phyloP scores from a whole-genome alignment of 768 basidiomycete species.

The Antrodiella citrinella region DNA sequence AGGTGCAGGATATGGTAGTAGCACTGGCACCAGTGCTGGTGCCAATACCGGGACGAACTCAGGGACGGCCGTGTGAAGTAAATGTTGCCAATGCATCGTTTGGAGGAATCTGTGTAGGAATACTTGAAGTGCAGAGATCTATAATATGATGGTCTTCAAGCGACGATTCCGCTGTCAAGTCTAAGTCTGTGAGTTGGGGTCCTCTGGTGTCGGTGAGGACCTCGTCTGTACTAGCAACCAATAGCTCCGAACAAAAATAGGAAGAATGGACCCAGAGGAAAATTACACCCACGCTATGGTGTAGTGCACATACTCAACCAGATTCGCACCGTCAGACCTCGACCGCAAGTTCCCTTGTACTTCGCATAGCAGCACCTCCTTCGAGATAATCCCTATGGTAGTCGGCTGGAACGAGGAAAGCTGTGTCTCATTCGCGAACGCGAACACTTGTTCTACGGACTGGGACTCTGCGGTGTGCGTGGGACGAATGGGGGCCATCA shows the following conservation, averaged over 20 bases:
- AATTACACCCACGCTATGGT: slow-evolving; percentile 55
- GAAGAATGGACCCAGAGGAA: too few species aligned
- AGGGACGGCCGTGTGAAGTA: too few species aligned
- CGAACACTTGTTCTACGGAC: slow-evolving; percentile 52
- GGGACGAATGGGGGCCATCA: slow-evolving; percentile 67
- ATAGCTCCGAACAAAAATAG: too few species aligned
- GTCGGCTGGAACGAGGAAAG: neutral
- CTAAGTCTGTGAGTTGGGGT: too few species aligned
- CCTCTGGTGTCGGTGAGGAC: too few species aligned
- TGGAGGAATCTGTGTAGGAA: too few species aligned
- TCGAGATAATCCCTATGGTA: slow-evolving; percentile 43
- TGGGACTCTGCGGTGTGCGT: slow-evolving; percentile 55
- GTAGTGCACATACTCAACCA: slow-evolving; percentile 67
- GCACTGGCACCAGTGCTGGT: neutral
- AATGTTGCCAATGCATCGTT: too few species aligned
- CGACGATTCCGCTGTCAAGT: too few species aligned
- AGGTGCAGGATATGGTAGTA: too few species aligned
- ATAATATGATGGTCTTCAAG: too few species aligned
- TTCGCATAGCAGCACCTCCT: slow-evolving; percentile 50
- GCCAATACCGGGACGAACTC: neutral
- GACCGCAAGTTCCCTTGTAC: slow-evolving; percentile 20
- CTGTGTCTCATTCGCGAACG: slow-evolving; percentile 8
- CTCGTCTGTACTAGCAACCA: too few species aligned
- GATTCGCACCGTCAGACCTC: slow-evolving; percentile 27
- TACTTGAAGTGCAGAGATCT: too few species aligned